Base-by-base conservation (phyloP, 2,329 filamentous ascomycete genomes). In the Periconia macrospinosa region DNA sequence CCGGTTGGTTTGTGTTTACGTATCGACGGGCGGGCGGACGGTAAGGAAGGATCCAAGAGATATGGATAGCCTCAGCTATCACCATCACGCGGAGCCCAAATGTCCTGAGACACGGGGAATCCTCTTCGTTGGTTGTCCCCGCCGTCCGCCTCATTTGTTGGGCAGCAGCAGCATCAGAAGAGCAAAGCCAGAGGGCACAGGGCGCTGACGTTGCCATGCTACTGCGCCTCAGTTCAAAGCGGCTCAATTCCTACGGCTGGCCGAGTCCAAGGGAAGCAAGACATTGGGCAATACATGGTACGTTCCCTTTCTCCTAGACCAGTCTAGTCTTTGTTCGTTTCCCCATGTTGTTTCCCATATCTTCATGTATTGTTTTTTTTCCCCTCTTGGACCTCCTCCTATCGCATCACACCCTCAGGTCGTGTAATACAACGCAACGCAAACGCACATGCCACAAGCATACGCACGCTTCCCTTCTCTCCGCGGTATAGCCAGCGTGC, bases 211-310 rank as follows among this genome's bases (percentile, higher is more conserved):
- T 55, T 51, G 59, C 58, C 11, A n/a, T 37, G 33, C 11, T 60
- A 55, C 52, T 57, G 65, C 76, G 77, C 73, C 79, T 79, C 77
- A 92, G 90, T 91, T 86, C 78, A 84, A 81, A 76, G 81, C 94
- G 66, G 92, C 94, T 63, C 90, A 89, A 75, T 97, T 97, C 78
- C 91, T 96, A 75, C 90, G 93, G 68, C 83, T 93, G 68, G 92
- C 94, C 37, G 94, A 97, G 77, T 82, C 90, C 68, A 90, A 87
- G 70, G 93, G 93, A 47, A 89, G 87, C 76, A 97, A 96, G 80
- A 92, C 86, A 51, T 80, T 97, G 60, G 94, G 94, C 58, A 97
- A 97, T 78, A 89, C 90, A 66, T 99, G 94, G 93, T 97, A 87
- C 68, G 72, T 70, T 44, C 19, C 41, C 30, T 27, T 27, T 27